A percentile compares a stretch with the other conserved stretches of the same genome.
phyloP scores from a whole-genome alignment of 2,329 filamentous ascomycete genomes.

The Ascochyta lentis region DNA sequence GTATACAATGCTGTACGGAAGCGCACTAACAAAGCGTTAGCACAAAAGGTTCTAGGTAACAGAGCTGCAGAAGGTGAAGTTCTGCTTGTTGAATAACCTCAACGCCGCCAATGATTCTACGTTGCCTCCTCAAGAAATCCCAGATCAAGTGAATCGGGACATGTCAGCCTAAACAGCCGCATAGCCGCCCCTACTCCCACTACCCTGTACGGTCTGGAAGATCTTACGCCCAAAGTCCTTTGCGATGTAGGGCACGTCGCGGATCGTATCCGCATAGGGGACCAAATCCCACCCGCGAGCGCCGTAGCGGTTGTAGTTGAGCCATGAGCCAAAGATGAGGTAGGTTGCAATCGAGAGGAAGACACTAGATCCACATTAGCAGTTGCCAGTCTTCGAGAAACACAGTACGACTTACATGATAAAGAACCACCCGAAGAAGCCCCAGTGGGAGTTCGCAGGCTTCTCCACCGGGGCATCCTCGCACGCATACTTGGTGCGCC shows the following conservation, averaged over 20 bases:
- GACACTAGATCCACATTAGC: conserved; percentile 59
- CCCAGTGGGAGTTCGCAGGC: conserved; percentile 71
- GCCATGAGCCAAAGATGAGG: conserved; percentile 97
- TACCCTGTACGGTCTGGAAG: conserved; percentile 82
- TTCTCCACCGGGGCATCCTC: conserved; percentile 51
- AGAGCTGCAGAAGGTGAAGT: no score
- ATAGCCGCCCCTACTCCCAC: conserved; percentile 87
- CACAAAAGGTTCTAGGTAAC: no score
- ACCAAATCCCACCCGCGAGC: conserved; percentile 94
- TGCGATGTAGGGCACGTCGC: conserved; percentile 89
- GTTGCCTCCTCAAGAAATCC: no score
- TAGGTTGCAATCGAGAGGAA: conserved; percentile 89
- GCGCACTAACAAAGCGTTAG: no score
- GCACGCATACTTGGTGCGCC: conserved; percentile 89
- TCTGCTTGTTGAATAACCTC: no score
- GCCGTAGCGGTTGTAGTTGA: conserved; percentile 97
- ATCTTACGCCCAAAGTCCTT: conserved; percentile 86
- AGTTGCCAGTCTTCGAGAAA: background rate
- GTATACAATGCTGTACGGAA: no score
- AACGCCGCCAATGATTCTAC: no score
- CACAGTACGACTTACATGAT: conserved; percentile 72
- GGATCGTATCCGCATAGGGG: conserved; percentile 89
- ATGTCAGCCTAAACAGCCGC: conserved; percentile 74
- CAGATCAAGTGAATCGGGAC: no score
- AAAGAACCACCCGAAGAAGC: conserved; percentile 97